Evolutionary conservation across 106 monocot genomes (phyloP), one percentile per base, ranked within the genome.

Genomic region (Acorus gramineus): DNA sequence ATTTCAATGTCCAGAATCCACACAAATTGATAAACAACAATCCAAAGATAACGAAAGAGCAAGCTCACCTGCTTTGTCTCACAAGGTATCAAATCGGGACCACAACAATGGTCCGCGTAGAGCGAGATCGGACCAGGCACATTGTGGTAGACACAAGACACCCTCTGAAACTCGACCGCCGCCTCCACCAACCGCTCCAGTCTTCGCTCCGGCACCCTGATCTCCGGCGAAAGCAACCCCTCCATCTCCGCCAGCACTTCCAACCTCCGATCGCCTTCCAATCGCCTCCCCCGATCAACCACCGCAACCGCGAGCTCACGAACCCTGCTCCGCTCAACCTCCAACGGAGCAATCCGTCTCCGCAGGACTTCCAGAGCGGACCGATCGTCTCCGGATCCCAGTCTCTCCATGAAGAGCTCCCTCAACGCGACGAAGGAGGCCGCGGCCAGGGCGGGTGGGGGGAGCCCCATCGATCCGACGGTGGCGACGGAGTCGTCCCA

Each of bases 41-140:
- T 49, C 13, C 8, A 6, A 52, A 13, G n/a, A 46, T 54, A 51
- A 65, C 42, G 28, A 44, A 57, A 56, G 28, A n/a, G 28, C 28
- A 28, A 28, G 28, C 62, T 47, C 6, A 86, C 86, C 86, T 86
- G 86, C 59, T 68, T 60, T 52, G 82, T 82, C 63, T 64, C 69
- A 8, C 74, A 86, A 57, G 86, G 86, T 14, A 86, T 77, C 11
- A 68, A 73, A 14, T 79, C 82, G 7, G 43, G 54, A 2, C 67
- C 49, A 64, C 86, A 86, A 49, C 69, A 53, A 64, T 86, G 86
- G 72, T 86, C 86, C 71, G 74, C 74, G 28, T 64, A 86, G 71
- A 86, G 59, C 10, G 71, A 69, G 8, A 68, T 8, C 69, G 76
- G 77, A 14, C 72, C 77, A 5, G 82, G 79, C 47, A 61, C 62